Percentiles rank a stretch among this genome's conserved stretches.
Conservation (phyloP, 805 yeast genomes). For the Teunomyces cretensis region DNA sequence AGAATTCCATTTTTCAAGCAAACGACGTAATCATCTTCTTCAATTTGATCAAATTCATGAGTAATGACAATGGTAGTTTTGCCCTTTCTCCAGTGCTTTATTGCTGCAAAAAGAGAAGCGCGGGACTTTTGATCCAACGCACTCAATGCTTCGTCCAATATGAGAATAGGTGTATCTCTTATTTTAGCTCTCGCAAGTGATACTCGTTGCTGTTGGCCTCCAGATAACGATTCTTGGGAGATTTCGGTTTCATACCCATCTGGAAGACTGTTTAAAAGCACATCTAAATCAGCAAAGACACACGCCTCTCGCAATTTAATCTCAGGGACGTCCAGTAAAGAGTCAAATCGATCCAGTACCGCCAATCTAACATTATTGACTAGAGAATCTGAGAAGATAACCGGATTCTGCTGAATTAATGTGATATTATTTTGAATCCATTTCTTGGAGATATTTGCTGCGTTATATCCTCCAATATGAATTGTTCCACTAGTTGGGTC, state of each 20-base stretch:
- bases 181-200: constrained; percentile 81
- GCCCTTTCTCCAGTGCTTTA: constrained; percentile 60
- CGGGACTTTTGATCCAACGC: constrained; percentile 67
- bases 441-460: constrained; percentile 39
- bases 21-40: constrained; percentile 54
- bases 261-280: constrained; percentile 48
- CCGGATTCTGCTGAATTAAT: constrained; percentile 69
- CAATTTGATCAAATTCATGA: constrained; percentile 67
- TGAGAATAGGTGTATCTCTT: constrained; percentile 69
- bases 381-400: constrained; percentile 63
- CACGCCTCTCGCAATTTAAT: constrained; percentile 41
- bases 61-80: constrained; percentile 81
- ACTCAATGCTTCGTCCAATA: constrained; percentile 83
- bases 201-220: constrained; percentile 88
- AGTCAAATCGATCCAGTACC: constrained; percentile 17
- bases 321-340: constrained; percentile 18
- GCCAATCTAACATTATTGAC: constrained; percentile 65
- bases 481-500: constrained; percentile 52
- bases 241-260: constrained; percentile 56
- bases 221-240: constrained; percentile 58
- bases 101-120: constrained; percentile 43
- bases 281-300: constrained; percentile 51
- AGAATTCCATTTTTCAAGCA: constrained; percentile 61
- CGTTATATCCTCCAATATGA: constrained; percentile 51
- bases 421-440: constrained; percentile 68